phyloP scores from a whole-genome alignment of 1,284 basidiomycete genomes.

The Cryptococcus jaspeensis region DNA sequence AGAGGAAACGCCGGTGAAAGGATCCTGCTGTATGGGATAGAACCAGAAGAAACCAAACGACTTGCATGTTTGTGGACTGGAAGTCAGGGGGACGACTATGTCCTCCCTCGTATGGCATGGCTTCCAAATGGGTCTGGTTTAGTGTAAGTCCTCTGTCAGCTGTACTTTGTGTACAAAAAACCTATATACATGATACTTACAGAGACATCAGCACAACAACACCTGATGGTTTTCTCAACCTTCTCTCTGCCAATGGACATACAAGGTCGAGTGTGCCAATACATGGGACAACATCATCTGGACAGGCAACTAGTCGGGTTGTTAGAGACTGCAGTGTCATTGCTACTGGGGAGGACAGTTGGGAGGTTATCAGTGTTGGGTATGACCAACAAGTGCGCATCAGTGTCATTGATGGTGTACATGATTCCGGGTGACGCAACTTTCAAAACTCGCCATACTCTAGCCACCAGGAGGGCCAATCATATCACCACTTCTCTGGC shows the following conservation, averaged over 20 bases:
- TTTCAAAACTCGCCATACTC: too few relatives aligned
- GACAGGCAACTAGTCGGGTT: conserved; percentile 37
- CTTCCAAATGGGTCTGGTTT: conserved; percentile 46
- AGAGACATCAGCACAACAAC: conserved; percentile 33
- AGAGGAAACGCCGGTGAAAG: conserved; percentile 40
- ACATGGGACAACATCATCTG: conserved; percentile 31
- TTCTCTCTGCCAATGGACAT: conserved; percentile 38
- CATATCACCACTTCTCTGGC: too few relatives aligned
- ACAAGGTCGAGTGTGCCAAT: conserved; percentile 38
- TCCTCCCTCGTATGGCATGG: conserved; percentile 51
- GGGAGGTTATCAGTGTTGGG: conserved; percentile 47
- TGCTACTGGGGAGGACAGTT: conserved; percentile 13
- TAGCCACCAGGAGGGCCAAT: too few relatives aligned
- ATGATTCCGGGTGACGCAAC: too few relatives aligned
- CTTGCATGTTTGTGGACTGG: conserved; percentile 47
- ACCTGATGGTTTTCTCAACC: conserved; percentile 43
- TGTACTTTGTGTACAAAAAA: not conserved
- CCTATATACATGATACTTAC: not conserved
- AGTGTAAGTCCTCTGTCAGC: conserved; percentile 29
- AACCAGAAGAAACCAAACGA: conserved; percentile 39
- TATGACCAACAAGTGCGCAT: conserved; percentile 45
- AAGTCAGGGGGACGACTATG: conserved; percentile 43
- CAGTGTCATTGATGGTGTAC: not conserved
- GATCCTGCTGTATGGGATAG: conserved; percentile 39
- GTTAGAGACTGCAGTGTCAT: conserved; percentile 40